These are phyloP conservation scores for Lactarius indigo DNA, from an alignment of 768 basidiomycete species.

Conservation along the genomic window DNA sequence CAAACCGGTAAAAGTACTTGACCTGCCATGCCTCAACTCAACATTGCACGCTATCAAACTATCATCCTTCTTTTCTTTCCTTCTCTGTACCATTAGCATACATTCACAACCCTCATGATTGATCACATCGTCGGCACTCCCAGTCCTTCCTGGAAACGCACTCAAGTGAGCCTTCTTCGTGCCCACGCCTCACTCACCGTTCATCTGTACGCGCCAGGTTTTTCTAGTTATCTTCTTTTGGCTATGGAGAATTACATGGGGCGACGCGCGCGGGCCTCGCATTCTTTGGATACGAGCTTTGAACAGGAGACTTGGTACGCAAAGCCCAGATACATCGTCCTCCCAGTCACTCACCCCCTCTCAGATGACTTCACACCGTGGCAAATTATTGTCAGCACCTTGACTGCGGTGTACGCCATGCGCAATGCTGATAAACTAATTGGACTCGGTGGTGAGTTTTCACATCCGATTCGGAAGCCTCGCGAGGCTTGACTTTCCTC, in stretches of 20 bases:
- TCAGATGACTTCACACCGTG: constrained; percentile 87
- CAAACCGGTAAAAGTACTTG: not conserved
- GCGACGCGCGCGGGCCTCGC: constrained; percentile 60
- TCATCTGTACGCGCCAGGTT: constrained; percentile 48
- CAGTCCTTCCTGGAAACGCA: constrained; percentile 83
- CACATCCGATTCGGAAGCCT: not conserved
- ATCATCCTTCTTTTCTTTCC: constrained; percentile 13
- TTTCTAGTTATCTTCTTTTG: constrained; percentile 91
- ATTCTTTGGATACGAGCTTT: constrained; percentile 58
- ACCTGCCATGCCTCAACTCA: not conserved
- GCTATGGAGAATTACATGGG: constrained; percentile 73
- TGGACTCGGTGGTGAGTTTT: constrained; percentile 67
- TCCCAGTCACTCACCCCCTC: not conserved
- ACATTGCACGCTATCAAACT: not conserved
- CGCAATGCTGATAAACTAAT: constrained; percentile 83
- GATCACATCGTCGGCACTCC: constrained; percentile 90
- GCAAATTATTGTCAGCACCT: constrained; percentile 84
- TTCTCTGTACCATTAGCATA: constrained; percentile 18
- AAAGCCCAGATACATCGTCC: not conserved
- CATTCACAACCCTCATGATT: constrained; percentile 56
- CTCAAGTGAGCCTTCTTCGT: constrained; percentile 51
- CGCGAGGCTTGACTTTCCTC: constrained; percentile 12
- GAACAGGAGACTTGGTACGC: constrained; percentile 57
- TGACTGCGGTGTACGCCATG: constrained; percentile 80
- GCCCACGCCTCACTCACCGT: not conserved